Percentiles rank a stretch among this genome's conserved stretches.
Conservation (phyloP, 106 monocot species). For the Dendrobium catenatum region DNA sequence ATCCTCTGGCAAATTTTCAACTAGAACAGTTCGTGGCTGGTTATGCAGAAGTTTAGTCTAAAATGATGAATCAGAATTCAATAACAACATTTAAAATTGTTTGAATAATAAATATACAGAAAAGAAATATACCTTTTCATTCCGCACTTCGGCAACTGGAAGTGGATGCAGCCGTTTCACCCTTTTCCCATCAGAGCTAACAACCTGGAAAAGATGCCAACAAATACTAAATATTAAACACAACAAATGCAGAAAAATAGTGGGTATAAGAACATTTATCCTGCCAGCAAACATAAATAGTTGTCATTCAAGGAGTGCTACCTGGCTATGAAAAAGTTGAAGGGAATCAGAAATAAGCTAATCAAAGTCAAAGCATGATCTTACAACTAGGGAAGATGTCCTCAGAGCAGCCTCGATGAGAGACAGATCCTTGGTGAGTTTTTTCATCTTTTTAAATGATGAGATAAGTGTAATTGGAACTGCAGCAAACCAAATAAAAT, state of each 20-base stretch:
- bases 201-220: constrained; percentile 35
- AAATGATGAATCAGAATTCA: background rate
- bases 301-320: background rate
- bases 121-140: constrained; percentile 32
- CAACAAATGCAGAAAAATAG: background rate
- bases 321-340: background rate
- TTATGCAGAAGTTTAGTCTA: background rate
- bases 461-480: constrained; percentile 78
- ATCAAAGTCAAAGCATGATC: constrained; percentile 5
- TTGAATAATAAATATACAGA: too few relatives aligned
- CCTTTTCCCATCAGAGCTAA: constrained; percentile 69
- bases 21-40: constrained; percentile 59
- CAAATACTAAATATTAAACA: background rate
- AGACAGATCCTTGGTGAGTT: constrained; percentile 50
- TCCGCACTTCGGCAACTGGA: constrained; percentile 25
- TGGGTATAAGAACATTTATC: background rate
- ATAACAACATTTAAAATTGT: background rate
- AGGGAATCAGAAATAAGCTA: background rate
- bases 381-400: constrained; percentile 77
- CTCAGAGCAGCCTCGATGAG: constrained; percentile 66
- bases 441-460: constrained; percentile 89
- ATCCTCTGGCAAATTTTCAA: constrained; percentile 74
- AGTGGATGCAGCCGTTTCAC: constrained; percentile 63
- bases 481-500: constrained; percentile 27
- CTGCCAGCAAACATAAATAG: background rate